Evolutionary conservation across 306 rosid genomes (phyloP).

Genomic region (Lotus japonicus): DNA sequence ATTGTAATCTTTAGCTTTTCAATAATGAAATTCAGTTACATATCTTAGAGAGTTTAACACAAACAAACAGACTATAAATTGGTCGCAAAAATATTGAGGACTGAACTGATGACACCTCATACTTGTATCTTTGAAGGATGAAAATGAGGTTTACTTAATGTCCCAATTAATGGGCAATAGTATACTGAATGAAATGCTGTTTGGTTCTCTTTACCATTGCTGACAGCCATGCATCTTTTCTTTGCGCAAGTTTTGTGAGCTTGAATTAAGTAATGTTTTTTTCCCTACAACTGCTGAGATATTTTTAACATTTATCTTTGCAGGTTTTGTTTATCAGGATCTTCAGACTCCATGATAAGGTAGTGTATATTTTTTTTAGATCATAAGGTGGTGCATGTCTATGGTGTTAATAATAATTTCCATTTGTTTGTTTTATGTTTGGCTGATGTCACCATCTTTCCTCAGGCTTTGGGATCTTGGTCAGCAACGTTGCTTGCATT

Average conservation of each 20-base stretch:
- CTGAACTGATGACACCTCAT: too few species aligned
- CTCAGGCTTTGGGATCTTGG: conserved; percentile 98
- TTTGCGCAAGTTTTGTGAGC: background rate
- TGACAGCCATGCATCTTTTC: background rate
- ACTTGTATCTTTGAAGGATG: too few species aligned
- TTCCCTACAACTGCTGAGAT: background rate
- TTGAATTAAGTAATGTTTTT: background rate
- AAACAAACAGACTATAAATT: too few species aligned
- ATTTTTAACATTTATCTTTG: conserved; percentile 21
- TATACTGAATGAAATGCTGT: background rate
- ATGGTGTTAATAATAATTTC: conserved; percentile 10
- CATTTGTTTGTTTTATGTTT: conserved; percentile 7
- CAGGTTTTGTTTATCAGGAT: conserved; percentile 96
- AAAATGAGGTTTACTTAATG: background rate
- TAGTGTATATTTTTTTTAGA: conserved; percentile 5
- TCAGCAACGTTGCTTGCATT: conserved; percentile 95
- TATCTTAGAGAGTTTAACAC: too few species aligned
- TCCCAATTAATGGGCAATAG: background rate
- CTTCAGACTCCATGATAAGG: conserved; percentile 99
- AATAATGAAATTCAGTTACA: too few species aligned
- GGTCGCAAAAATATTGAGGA: too few species aligned
- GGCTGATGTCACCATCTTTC: conserved; percentile 20
- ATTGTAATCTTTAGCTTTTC: too few species aligned
- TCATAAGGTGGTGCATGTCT: background rate
- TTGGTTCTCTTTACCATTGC: conserved; percentile 1